Conservation (phyloP, 2,329 filamentous ascomycete species). For the Sclerotinia trifoliorum region DNA sequence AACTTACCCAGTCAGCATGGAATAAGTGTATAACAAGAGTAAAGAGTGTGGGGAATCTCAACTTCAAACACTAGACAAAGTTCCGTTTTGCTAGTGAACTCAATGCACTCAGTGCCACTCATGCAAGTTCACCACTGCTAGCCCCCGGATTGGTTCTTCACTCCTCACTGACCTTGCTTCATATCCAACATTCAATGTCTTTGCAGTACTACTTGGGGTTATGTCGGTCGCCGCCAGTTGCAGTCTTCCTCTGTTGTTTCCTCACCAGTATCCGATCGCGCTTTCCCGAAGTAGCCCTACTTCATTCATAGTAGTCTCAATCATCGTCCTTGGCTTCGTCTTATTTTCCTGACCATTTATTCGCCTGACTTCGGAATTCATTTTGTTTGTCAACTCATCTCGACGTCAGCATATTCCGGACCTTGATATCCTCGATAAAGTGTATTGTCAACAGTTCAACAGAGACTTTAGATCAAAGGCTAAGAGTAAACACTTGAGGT, state of each 20-base stretch:
- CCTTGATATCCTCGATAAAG: conserved; percentile 17
- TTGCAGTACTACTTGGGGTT: conserved; percentile 28
- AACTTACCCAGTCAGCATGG: conserved; percentile 30
- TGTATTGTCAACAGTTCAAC: background rate
- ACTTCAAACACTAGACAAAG: conserved; percentile 40
- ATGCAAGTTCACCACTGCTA: conserved; percentile 23
- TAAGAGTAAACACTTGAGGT: background rate
- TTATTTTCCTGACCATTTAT: conserved; percentile 27
- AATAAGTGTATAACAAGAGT: conserved; percentile 28
- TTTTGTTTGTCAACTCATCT: conserved; percentile 23
- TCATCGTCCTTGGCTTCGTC: conserved; percentile 26
- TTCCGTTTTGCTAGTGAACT: conserved; percentile 35
- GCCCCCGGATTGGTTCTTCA: conserved; percentile 5
- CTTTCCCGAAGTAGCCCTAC: conserved; percentile 37
- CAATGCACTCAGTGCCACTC: conserved; percentile 38
- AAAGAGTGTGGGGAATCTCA: conserved; percentile 38
- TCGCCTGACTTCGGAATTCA: conserved; percentile 23
- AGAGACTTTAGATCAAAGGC: background rate
- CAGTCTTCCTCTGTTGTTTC: conserved; percentile 33
- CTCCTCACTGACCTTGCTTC: conserved; percentile 25
- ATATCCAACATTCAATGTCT: conserved; percentile 29
- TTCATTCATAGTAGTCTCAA: conserved; percentile 28
- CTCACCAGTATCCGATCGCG: conserved; percentile 35
- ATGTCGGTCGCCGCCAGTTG: conserved; percentile 37
- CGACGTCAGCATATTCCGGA: conserved; percentile 25